Conservation (phyloP, 2,329 filamentous ascomycete species). For the Sphaerulina populicola region DNA sequence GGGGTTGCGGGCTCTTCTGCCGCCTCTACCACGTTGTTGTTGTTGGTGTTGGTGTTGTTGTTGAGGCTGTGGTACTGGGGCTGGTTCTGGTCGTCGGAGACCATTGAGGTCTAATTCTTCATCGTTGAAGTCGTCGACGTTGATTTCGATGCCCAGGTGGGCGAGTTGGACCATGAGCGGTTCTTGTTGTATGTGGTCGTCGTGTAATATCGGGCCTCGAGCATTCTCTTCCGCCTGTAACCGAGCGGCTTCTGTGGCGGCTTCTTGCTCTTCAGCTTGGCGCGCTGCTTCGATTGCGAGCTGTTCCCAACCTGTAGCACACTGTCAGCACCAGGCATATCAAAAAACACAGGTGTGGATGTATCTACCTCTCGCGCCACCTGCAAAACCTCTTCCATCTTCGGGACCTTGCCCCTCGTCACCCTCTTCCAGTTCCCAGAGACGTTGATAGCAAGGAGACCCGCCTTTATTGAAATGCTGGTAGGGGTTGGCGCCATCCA, state of each 20-base stretch:
- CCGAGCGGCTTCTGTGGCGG: constrained; percentile 27
- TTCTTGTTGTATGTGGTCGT: constrained; percentile 8
- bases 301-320: constrained; percentile 33
- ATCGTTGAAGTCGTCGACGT: constrained; percentile 3
- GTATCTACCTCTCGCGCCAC: constrained; percentile 26
- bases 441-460: constrained; percentile 63
- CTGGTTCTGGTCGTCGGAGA: background rate
- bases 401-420: constrained; percentile 48
- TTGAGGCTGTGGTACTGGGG: constrained; percentile 1
- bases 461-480: constrained; percentile 73
- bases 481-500: constrained; percentile 74
- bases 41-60: constrained; percentile 3
- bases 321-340: too few relatives aligned
- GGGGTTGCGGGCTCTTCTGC: constrained; percentile 22
- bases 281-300: constrained; percentile 32
- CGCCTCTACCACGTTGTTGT: constrained; percentile 1
- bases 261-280: constrained; percentile 30
- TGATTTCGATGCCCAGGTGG: constrained; percentile 15
- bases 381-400: constrained; percentile 36
- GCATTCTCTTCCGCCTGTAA: constrained; percentile 22
- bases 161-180: constrained; percentile 19
- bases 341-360: too few relatives aligned
- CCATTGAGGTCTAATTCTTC: constrained; percentile 4
- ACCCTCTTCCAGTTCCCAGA: constrained; percentile 84
- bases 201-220: constrained; percentile 3